Conservation (phyloP, 2,329 filamentous ascomycete species). For the Neonectria faginata region DNA sequence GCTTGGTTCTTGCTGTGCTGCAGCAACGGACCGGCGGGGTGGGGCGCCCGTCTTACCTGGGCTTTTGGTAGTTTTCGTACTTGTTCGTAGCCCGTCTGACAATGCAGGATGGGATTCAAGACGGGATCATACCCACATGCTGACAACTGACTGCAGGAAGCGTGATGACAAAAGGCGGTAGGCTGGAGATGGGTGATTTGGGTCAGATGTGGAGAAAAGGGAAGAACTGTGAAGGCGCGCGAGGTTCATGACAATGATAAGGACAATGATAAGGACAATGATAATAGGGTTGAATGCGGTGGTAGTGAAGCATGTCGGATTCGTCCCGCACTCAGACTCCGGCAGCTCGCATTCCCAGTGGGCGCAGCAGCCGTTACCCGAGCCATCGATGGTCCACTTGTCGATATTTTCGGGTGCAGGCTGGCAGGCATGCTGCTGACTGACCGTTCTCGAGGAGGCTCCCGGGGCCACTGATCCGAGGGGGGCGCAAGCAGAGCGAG, state of each 20-base stretch:
- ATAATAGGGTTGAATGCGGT: neutral
- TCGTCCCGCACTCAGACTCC: neutral
- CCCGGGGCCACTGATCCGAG: neutral
- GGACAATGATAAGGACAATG: neutral
- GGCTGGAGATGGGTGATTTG: neutral
- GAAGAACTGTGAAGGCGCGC: neutral
- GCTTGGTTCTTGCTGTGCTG: neutral
- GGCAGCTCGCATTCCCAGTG: neutral
- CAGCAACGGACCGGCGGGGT: constrained; percentile 4
- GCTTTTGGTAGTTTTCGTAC: neutral
- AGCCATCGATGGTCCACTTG: neutral
- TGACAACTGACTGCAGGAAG: neutral
- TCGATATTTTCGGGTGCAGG: neutral
- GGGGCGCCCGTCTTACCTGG: neutral
- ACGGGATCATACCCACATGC: neutral
- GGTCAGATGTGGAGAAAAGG: neutral
- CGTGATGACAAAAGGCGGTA: neutral
- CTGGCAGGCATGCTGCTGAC: neutral
- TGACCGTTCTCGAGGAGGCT: neutral
- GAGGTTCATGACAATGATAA: neutral
- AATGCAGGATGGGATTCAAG: neutral
- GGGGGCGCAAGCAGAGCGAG: neutral
- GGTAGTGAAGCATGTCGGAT: neutral
- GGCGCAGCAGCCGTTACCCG: constrained; percentile 9
- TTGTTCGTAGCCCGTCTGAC: neutral